Base-by-base conservation (phyloP, 2,329 filamentous ascomycete species). In the Coniochaeta pulveracea region DNA sequence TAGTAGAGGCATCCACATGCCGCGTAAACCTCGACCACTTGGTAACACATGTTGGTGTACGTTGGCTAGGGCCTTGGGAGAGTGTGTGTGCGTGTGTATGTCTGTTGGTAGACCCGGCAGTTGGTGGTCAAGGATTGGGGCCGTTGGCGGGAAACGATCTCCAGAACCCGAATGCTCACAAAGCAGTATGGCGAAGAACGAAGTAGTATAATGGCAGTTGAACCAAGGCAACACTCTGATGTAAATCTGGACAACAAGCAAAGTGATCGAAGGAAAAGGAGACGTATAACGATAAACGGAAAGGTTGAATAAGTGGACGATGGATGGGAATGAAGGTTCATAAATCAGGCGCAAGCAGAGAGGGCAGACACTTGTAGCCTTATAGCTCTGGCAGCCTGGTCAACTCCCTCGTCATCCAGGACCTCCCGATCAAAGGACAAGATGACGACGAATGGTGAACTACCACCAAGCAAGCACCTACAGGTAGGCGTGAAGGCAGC, bases 1-100 rank as follows among this genome's bases (percentile, higher is more conserved):
- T 89, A 85, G 66, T 94, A 93, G 46, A 89, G 69, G 60, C 86
- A 94, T 42, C 77, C 73, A 68, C 86, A 94, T 36, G 80, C 83
- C 35, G 85, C 78, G 64, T 86, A 94, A 38, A 84, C 70, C 57
- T 94, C 86, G 47, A 89, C 66, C 40, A 94, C 61, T 60, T 88
- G 83, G 51, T 85, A 88, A 52, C 86, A 94, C 86, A 94, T 93
- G 40, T 43, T 66, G 54, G 49, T 23, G 39, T 39, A 33, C 12
- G 16, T 8, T 25, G 23, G 21, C 19, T 24, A 22, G 19, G 29
- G 29, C 41, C 33, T 32, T 34, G 38, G 23, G 34, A 28, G 35
- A 32, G 33, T 30, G 35, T 27, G 19, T 34, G 29, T 34, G 34
- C 19, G 34, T 25, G 16, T 35, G 12, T 33, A 15, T 16, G 11